Conservation (phyloP, 192 early-diverging fungal species). For the Chytriomyces confervae region DNA sequence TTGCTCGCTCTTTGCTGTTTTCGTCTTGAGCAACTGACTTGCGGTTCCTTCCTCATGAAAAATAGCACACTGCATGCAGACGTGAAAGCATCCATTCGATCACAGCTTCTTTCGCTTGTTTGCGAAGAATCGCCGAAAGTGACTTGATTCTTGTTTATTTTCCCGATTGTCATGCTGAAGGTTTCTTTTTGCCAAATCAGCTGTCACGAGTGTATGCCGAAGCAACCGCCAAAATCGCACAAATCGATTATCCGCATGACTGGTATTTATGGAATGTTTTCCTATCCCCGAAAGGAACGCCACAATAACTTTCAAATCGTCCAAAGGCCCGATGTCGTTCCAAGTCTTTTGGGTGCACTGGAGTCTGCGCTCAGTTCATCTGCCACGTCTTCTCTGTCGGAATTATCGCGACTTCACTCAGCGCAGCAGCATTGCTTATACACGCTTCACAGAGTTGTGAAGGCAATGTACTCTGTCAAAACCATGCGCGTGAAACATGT, state of each 20-base stretch:
- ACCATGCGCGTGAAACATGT: constrained; percentile 68
- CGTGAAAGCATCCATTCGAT: constrained; percentile 77
- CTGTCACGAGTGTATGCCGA: constrained; percentile 61
- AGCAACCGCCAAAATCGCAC: constrained; percentile 78
- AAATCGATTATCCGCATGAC: constrained; percentile 84
- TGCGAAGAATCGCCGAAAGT: constrained; percentile 74
- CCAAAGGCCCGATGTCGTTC: constrained; percentile 66
- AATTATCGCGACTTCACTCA: constrained; percentile 38
- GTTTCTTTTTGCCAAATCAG: background rate
- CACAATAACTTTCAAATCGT: background rate
- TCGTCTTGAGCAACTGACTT: no score
- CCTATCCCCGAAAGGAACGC: background rate
- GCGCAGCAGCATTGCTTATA: constrained; percentile 76
- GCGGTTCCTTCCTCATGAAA: no score
- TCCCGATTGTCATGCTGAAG: background rate
- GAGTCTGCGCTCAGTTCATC: constrained; percentile 52
- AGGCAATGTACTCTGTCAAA: constrained; percentile 69
- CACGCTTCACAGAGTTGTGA: constrained; percentile 77
- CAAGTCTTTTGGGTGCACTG: constrained; percentile 60
- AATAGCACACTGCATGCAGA: constrained; percentile 64
- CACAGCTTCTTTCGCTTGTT: constrained; percentile 66
- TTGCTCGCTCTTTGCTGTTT: background rate
- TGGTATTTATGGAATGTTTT: constrained; percentile 60
- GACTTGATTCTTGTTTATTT: background rate
- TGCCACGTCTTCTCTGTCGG: background rate